Base-by-base conservation (phyloP, 306 rosid genomes). In the Ammopiptanthus mongolicus region DNA sequence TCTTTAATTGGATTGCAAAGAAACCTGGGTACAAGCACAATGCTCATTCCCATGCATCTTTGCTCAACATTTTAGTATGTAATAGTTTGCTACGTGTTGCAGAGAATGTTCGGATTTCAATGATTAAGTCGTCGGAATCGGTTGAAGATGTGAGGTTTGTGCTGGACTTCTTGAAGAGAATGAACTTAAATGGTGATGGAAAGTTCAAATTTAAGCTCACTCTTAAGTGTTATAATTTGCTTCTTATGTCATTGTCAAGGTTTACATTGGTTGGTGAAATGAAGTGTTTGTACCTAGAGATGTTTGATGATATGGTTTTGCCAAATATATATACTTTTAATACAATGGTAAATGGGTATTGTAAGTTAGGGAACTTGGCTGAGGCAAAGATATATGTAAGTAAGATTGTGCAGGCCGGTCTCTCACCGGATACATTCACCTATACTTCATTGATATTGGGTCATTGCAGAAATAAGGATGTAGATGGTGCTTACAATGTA, bases 401-500 rank as follows among this genome's bases (percentile, higher is more conserved):
- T n/a, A 84, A 84, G 86, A 91, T 86, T 76, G 74, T 57, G 70
- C 80, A 82, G 77, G 89, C 87, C 0, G 91, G 92, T 70, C 75
- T 91, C 18, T 60, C n/a, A 5, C 90, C 74, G 0, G 89, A 87
- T 83, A 82, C 89, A 3, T 84, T 84, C 76, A 87, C 94, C 1
- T 91, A 74, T 73, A 91, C 91, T 53, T 91, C 92, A 2, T 81
- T 91, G 91, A 87, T 89, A 39, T 51, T 91, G 78, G 92, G 97
- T 10, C 87, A 91, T 77, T 89, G 97, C 78, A 84, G 91, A 70
- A 89, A 75, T 55, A 83, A 78, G 22, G 80, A 89, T 80, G 82
- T 91, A 31, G 91, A 76, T 52, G 58, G 70, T 79, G 94, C 93
- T 79, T 71, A 23, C 52, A 50, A 19, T 39, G 76, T 81, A 53